phyloP scores from a whole-genome alignment of 2,329 filamentous ascomycete genomes.

The Calonectria ilicicola region DNA sequence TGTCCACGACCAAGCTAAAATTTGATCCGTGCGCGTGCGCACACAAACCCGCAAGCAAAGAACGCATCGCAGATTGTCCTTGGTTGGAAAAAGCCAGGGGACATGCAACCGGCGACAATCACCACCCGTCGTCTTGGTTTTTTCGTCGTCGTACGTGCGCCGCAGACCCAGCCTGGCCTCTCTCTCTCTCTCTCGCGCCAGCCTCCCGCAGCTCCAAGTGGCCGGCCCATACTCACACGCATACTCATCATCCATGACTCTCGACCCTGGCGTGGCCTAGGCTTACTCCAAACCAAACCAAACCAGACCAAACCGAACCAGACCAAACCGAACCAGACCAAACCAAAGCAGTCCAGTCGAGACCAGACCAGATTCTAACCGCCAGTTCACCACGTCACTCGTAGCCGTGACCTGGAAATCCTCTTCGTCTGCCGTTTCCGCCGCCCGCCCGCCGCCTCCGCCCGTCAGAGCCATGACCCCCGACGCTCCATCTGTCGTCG shows the following conservation, averaged over 20 bases:
- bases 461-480: constrained; percentile 15
- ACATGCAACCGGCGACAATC: constrained; percentile 15
- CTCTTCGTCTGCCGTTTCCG: constrained; percentile 5
- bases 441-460: not conserved
- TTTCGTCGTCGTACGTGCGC: constrained; percentile 9
- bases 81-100: not conserved
- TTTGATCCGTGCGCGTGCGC: constrained; percentile 21
- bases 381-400: constrained; percentile 3
- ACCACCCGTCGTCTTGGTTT: constrained; percentile 10
- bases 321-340: not conserved
- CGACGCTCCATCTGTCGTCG: constrained; percentile 24
- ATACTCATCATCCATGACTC: no score
- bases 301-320: not conserved
- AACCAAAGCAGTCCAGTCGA: not conserved
- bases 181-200: constrained; percentile 1
- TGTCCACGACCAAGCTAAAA: constrained; percentile 13
- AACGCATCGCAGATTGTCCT: not conserved
- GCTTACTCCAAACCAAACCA: not conserved
- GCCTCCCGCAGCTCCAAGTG: not conserved
- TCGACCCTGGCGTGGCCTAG: not conserved
- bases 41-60: constrained; percentile 7
- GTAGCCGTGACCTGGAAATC: not conserved
- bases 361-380: not conserved
- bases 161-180: not conserved
- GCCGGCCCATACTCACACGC: not conserved